These are phyloP conservation scores for Pythium grandisporangium DNA, from an alignment of 352 stramenopile species.

Conservation along the genomic window DNA sequence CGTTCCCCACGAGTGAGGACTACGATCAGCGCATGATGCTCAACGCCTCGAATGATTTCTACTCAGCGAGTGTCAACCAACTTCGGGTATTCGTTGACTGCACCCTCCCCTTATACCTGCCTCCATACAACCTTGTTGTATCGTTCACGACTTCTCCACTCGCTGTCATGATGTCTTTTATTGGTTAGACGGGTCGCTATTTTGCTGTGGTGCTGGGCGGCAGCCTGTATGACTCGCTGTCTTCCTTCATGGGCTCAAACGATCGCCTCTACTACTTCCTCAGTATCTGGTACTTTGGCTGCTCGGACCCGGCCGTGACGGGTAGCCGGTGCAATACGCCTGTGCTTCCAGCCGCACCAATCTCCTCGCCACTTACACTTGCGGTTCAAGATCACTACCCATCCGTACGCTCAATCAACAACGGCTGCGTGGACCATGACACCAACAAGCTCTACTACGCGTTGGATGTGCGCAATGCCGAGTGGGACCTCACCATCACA, in stretches of 20 bases:
- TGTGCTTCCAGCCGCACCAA: neutral
- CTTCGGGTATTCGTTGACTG: conserved; percentile 8
- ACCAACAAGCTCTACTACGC: conserved; percentile 6
- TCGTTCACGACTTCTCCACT: no score
- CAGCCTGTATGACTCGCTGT: conserved; percentile 14
- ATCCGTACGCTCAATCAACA: neutral
- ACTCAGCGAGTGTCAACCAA: conserved; percentile 9
- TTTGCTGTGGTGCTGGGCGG: conserved; percentile 11
- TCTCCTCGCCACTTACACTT: conserved; percentile 1
- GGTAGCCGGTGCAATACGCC: conserved; percentile 6
- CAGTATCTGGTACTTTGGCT: conserved; percentile 15
- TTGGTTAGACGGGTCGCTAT: conserved; percentile 11
- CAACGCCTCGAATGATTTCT: conserved; percentile 8
- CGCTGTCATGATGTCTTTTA: no score
- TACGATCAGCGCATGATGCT: conserved; percentile 14
- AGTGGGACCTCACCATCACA: conserved; percentile 14
- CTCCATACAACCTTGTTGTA: no score
- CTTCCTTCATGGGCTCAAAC: conserved; percentile 10
- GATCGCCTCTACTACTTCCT: conserved; percentile 13
- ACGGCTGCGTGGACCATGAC: conserved; percentile 9
- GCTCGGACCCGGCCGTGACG: conserved; percentile 7
- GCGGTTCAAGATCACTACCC: conserved; percentile 3
- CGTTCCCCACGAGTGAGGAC: conserved; percentile 11
- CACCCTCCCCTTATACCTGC: no score
- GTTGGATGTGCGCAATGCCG: conserved; percentile 7